Evolutionary conservation across 2,329 filamentous ascomycete genomes (phyloP), one percentile per base, ranked within the genome.

Genomic region (Penicillium sp.): DNA sequence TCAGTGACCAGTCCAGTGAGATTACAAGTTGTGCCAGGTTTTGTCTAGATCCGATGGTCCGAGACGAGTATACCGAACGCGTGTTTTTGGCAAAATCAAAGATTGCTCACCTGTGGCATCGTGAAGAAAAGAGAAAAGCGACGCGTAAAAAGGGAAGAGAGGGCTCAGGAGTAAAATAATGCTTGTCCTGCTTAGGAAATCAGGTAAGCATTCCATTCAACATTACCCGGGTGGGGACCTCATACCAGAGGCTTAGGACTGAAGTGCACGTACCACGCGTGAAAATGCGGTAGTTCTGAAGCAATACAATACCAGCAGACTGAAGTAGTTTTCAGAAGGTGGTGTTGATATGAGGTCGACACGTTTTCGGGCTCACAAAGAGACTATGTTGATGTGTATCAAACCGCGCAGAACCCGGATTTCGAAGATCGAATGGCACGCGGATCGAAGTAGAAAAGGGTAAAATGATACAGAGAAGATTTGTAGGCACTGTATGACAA

Each of bases 31-130:
- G 10, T 13, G 18, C 16, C 16, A 3, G 14, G 36, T 40, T 22
- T 46, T 25, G 11, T 40, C 25, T 22, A 18, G 11, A n/a, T 40
- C 12, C 13, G 14, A 41, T 43, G 29, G 29, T 16, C 19, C 14
- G 22, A 18, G 30, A 31, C 6, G 5, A 43, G 29, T 40, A 29
- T 28, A 35, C 40, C 9, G 50, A 39, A 57, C 57, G 56, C 42
- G 62, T 67, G 46, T 62, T 66, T 36, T 42, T 50, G 14, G 22
- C 42, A 50, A 41, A 25, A n/a, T 22, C 25, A 34, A 22, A 33
- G 27, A 33, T 41, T 44, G 37, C 78, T 75, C 77, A 82, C 79
- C 62, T 77, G 76, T 73, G 78, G 77, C 80, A 82, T 82, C 62
- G 69, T 75, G 64, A 51, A 67, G 62, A 61, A 52, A 58, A 55